Percentiles rank a stretch among this genome's conserved stretches.
Evolutionary conservation across 352 stramenopile genomes (phyloP).

Genomic region (Globisporangium heterothallicum): DNA sequence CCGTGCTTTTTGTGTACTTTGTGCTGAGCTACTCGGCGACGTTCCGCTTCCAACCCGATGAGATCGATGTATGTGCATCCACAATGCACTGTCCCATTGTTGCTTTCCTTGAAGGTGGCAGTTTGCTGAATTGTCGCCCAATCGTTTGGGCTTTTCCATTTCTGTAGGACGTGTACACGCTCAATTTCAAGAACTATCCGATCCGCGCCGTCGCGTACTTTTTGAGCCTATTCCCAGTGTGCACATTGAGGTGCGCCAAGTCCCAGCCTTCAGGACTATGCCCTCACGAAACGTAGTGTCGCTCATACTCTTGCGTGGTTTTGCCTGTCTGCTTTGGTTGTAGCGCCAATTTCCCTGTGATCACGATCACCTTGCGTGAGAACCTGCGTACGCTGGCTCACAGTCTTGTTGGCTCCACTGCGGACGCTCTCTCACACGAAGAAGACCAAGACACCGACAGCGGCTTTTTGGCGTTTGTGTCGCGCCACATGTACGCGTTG

Average conservation of each 20-base stretch:
- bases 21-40: constrained; percentile 69
- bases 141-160: constrained; percentile 4
- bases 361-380: constrained; percentile 83
- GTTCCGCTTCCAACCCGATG: constrained; percentile 73
- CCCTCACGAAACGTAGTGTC: too few relatives aligned
- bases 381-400: constrained; percentile 72
- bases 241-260: constrained; percentile 62
- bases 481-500: constrained; percentile 62
- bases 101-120: background rate
- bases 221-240: constrained; percentile 83
- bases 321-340: background rate
- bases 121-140: background rate
- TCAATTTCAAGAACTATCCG: constrained; percentile 85
- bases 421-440: constrained; percentile 11
- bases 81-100: constrained; percentile 4
- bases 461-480: constrained; percentile 32
- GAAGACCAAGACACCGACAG: constrained; percentile 11
- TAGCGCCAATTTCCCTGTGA: constrained; percentile 82
- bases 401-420: constrained; percentile 24
- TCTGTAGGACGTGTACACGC: constrained; percentile 89
- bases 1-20: constrained; percentile 75
- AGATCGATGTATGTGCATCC: constrained; percentile 57
- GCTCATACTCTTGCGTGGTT: background rate
- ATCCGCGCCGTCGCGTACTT: constrained; percentile 82
- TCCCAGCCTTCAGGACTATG: too few relatives aligned